Evolutionary conservation across 2,329 filamentous ascomycete genomes (phyloP), one percentile per base, ranked within the genome.

Genomic region (Fonsecaea pedrosoi): DNA sequence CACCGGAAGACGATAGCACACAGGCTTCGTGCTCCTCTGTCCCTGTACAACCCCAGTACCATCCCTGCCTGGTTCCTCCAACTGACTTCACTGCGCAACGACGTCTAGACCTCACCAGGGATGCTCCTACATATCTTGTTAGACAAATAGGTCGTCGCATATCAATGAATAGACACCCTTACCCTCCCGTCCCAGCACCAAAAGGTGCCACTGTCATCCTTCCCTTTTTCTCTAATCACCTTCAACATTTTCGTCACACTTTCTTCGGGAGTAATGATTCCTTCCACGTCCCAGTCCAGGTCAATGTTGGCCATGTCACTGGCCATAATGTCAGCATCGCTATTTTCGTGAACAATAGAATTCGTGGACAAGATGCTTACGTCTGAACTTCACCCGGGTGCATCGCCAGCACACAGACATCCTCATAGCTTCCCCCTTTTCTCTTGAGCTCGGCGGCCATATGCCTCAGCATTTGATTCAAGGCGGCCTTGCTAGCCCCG

Each of bases 301-400:
- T 83, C 77, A 42, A 85, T 78, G 62, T 85, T 83, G 4, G 81
- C 80, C 84, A 86, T 86, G 67, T 86, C 84, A 1, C 80, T 82
- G 68, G 15, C 34, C 18, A 54, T 55, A 67, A n/a, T 45, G 42
- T 67, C 32, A 70, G 48, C 18, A 2, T 13, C 45, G 12, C 18
- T 8, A 30, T 9, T 18, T 50, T 6, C 10, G 13, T 21, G 13
- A n/a, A 10, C 6, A 13, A 25, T 3, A 10, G 25, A 25, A 25
- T 21, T 5, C 3, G 25, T 53, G 40, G 32, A 21, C 25, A 2
- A 25, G 8, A 8, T 3, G 66, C 78, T 74, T 70, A 82, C 73
- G 83, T 87, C 48, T 78, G 77, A 0, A 87, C 85, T 72, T 87
- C 85, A 6, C 85, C 85, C 0, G 85, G 85, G 76, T 87, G 85